Evolutionary conservation across 2,329 filamentous ascomycete genomes (phyloP).

Genomic region (Dothistroma pini): DNA sequence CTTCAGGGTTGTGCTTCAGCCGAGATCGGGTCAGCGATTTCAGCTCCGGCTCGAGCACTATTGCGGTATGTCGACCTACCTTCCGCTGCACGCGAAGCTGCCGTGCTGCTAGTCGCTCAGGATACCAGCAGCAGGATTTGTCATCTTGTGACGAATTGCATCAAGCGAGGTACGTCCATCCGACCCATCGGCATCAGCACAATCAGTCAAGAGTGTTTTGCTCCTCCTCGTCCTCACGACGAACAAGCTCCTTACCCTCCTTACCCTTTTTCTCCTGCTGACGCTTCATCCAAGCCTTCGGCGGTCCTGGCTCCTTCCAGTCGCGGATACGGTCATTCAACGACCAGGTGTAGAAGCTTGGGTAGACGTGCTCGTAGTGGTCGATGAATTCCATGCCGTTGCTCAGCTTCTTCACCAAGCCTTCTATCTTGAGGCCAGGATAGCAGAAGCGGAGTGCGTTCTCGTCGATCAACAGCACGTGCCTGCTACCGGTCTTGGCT

Average conservation of each 20-base stretch:
- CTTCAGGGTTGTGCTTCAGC: background rate
- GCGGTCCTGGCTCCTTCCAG: constrained; percentile 28
- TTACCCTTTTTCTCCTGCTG: constrained; percentile 14
- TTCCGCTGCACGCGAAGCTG: background rate
- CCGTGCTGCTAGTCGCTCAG: background rate
- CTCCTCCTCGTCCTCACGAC: constrained; percentile 7
- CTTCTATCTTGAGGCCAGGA: constrained; percentile 53
- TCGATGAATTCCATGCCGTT: constrained; percentile 37
- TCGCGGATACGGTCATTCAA: constrained; percentile 42
- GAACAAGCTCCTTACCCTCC: constrained; percentile 6
- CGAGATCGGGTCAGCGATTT: constrained; percentile 3
- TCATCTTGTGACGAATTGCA: background rate
- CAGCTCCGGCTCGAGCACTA: background rate
- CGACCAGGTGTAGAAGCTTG: constrained; percentile 44
- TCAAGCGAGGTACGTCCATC: background rate
- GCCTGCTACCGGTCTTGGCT: constrained; percentile 46
- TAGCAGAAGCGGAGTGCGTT: constrained; percentile 55
- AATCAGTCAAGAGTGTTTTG: constrained; percentile 1
- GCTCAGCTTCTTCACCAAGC: constrained; percentile 30
- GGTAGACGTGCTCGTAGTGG: constrained; percentile 37
- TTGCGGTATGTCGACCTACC: background rate
- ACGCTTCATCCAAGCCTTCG: constrained; percentile 29
- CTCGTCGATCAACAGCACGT: constrained; percentile 66
- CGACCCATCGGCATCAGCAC: background rate
- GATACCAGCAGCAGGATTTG: background rate